Evolutionary conservation across 2,329 filamentous ascomycete genomes (phyloP), one percentile per base, ranked within the genome.

Genomic region (Anisogramma anomala): DNA sequence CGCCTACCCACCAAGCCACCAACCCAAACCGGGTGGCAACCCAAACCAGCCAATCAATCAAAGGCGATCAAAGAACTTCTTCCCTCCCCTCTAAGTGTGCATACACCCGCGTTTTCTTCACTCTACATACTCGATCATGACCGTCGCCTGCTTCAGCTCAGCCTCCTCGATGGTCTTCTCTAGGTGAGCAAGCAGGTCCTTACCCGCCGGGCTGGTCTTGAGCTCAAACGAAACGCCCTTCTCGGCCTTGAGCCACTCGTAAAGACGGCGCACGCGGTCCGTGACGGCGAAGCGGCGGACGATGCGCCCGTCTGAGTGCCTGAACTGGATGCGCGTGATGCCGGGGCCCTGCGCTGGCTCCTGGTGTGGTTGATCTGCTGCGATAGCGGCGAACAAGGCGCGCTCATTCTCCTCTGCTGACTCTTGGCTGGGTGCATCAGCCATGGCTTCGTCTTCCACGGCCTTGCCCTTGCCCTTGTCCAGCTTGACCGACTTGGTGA

Each of bases 161-260:
- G 82, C 85, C 55, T 86, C 81, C 50, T 77, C 77, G 46, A 98
- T 83, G 1, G 78, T 84, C 49, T 72, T 65, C 35, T 87, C 80
- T 36, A 95, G 66, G 41, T 69, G 64, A 14, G 82, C 79, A 31
- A 95, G 82, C 45, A 98, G 63, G 54, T 98, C 91, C 56, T 81
- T 82, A 35, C 87, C 85, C 47, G 67, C 67, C 0, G 72, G 72
- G 77, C 94, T 82, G 48, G 76, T 76, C 59, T 91, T 87, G 50
- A 98, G 71, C 59, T 96, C 89, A 62, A 98, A 98, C 47, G 77
- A 73, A 10, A 82, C 61, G 0, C 82, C 84, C 60, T 86, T 89
- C 45, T 82, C 78, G 1, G 88, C 82, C 65, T 96, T 98, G 49
- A 98, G 77, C 86, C 88, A 98, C 64, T 98, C 91, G 60, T 89